Evolutionary conservation across 805 yeast species (phyloP).

Genomic region (Wickerhamomyces chambardii): DNA sequence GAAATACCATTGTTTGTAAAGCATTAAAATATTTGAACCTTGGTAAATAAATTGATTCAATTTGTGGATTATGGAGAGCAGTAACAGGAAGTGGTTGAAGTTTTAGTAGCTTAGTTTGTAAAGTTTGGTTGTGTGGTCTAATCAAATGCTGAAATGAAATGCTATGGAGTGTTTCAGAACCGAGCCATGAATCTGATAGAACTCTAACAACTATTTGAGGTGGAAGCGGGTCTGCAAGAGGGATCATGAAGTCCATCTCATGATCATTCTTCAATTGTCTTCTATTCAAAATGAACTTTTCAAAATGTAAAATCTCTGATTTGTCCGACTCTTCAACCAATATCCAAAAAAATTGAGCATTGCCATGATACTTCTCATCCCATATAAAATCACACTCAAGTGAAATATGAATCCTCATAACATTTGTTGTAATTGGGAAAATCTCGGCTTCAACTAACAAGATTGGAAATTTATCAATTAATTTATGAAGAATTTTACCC

Average conservation of each 20-base stretch:
- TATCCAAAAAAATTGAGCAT: conserved; percentile 84
- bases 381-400: conserved; percentile 76
- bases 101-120: conserved; percentile 71
- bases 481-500: conserved; percentile 53
- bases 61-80: conserved; percentile 60
- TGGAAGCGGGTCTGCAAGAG: conserved; percentile 82
- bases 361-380: conserved; percentile 79
- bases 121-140: conserved; percentile 79
- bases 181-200: conserved; percentile 84
- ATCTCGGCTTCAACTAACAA: conserved; percentile 71
- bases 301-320: conserved; percentile 69
- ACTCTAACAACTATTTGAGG: conserved; percentile 77
- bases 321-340: conserved; percentile 81
- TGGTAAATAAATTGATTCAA: conserved; percentile 59
- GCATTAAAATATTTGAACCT: conserved; percentile 89
- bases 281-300: conserved; percentile 62
- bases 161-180: conserved; percentile 66
- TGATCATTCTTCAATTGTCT: conserved; percentile 46
- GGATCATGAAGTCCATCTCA: conserved; percentile 87
- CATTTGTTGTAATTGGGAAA: conserved; percentile 82
- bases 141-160: conserved; percentile 88
- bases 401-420: conserved; percentile 68
- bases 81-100: conserved; percentile 80
- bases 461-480: conserved; percentile 67
- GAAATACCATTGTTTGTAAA: conserved; percentile 97